Percentiles rank a stretch among this genome's conserved stretches.
phyloP scores from a whole-genome alignment of 208 protist species.

The Crithidia acanthocephali region DNA sequence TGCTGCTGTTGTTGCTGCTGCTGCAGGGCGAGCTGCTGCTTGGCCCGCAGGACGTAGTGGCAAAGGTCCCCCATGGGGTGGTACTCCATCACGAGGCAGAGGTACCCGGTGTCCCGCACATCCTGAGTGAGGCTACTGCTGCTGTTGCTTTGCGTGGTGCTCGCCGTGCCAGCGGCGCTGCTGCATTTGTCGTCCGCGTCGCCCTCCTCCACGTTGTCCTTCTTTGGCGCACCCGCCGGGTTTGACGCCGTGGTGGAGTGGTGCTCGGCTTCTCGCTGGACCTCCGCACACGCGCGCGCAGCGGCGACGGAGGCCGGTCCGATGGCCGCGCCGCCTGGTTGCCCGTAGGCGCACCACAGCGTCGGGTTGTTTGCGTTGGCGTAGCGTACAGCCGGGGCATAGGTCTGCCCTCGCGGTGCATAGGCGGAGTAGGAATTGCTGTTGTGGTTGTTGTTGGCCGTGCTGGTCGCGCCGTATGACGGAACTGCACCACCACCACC shows the following conservation, averaged over 20 bases:
- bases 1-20: constrained; percentile 15
- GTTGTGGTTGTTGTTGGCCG: neutral
- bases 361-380: constrained; percentile 31
- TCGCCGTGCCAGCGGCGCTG: constrained; percentile 10
- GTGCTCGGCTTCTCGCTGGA: neutral
- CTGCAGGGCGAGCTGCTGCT: constrained; percentile 28
- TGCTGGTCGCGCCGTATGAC: constrained; percentile 16
- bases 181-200: constrained; percentile 1
- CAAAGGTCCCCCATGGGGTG: constrained; percentile 83
- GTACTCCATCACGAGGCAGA: constrained; percentile 87
- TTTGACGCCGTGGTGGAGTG: no score
- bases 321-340: neutral
- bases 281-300: constrained; percentile 1
- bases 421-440: neutral
- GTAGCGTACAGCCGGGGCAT: constrained; percentile 26
- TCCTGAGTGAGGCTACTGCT: constrained; percentile 16
- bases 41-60: constrained; percentile 58
- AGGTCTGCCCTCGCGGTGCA: neutral
- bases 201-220: neutral
- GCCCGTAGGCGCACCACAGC: constrained; percentile 22
- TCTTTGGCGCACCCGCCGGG: no score
- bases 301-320: constrained; percentile 17
- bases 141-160: constrained; percentile 30
- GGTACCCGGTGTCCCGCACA: constrained; percentile 48
- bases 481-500: no score